Conservation (phyloP, 2,329 filamentous ascomycete species). For the Ophiocordyceps camponoti-leonardi region DNA sequence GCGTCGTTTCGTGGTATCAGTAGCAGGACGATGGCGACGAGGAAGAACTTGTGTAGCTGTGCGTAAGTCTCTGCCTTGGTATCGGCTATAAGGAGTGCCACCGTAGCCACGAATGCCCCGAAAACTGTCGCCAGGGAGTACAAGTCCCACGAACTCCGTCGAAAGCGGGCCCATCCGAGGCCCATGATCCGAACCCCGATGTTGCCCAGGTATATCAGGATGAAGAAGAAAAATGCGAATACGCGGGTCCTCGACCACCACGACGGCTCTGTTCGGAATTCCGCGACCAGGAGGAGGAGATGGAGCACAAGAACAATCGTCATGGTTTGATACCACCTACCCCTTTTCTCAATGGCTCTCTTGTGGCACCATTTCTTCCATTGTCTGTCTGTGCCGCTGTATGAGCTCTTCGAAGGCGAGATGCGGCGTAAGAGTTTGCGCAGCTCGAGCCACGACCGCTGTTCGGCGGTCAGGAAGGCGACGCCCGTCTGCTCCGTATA, state of each 20-base stretch:
- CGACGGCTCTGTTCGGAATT: constrained; percentile 61
- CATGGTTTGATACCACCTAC: constrained; percentile 73
- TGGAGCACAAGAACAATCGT: constrained; percentile 70
- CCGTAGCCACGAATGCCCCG: constrained; percentile 62
- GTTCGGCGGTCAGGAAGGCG: constrained; percentile 86
- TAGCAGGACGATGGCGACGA: constrained; percentile 76
- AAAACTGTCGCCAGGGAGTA: constrained; percentile 68
- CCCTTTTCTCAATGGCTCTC: constrained; percentile 82
- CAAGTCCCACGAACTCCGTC: constrained; percentile 87
- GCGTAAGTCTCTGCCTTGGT: constrained; percentile 45
- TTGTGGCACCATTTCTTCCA: constrained; percentile 95
- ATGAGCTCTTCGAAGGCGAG: constrained; percentile 82
- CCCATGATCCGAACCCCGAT: constrained; percentile 71
- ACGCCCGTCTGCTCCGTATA: constrained; percentile 98
- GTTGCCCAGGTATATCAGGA: constrained; percentile 67
- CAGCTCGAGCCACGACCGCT: constrained; percentile 90
- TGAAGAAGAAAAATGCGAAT: constrained; percentile 64
- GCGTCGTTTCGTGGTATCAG: constrained; percentile 94
- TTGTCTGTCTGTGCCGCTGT: constrained; percentile 54
- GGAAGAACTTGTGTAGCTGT: constrained; percentile 82
- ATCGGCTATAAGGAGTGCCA: constrained; percentile 54
- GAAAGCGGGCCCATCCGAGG: constrained; percentile 80
- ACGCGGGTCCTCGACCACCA: constrained; percentile 59
- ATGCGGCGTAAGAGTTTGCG: constrained; percentile 85
- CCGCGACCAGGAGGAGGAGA: constrained; percentile 64